These are phyloP conservation scores for Globisporangium lucens DNA, from an alignment of 352 stramenopile genomes.

Conservation along the genomic window DNA sequence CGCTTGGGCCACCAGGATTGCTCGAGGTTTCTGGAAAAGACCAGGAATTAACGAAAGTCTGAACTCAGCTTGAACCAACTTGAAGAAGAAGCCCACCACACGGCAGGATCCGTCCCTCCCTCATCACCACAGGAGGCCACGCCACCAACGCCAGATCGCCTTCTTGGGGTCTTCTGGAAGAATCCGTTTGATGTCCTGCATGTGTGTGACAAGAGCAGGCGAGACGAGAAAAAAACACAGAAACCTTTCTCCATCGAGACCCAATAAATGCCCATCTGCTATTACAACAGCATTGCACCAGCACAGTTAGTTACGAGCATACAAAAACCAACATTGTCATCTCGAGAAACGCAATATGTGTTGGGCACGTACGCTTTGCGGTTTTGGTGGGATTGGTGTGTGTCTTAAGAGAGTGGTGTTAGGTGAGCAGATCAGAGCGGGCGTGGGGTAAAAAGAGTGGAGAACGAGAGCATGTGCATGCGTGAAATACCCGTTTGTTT, in stretches of 20 bases:
- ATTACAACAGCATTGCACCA: neutral
- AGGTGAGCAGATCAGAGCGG: neutral
- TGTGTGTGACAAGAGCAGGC: neutral
- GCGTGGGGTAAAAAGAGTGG: neutral
- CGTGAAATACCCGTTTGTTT: neutral
- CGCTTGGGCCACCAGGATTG: constrained; percentile 7
- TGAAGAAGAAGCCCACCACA: neutral
- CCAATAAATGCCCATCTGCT: neutral
- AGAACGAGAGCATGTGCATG: too few species aligned
- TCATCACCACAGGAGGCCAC: neutral
- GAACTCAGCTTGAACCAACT: neutral
- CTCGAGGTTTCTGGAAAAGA: constrained; percentile 18
- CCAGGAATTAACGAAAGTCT: neutral
- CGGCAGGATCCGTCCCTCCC: neutral
- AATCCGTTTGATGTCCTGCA: neutral
- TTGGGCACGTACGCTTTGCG: constrained; percentile 5
- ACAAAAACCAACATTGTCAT: constrained; percentile 3
- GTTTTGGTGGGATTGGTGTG: constrained; percentile 2
- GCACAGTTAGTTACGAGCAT: neutral
- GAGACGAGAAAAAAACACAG: neutral
- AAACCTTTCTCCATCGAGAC: neutral
- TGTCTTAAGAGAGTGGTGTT: neutral
- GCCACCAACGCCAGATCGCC: neutral
- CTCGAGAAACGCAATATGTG: constrained; percentile 3
- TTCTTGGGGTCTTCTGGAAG: neutral